phyloP scores from a whole-genome alignment of 768 basidiomycete genomes.

The Tricholoma flavovirens region DNA sequence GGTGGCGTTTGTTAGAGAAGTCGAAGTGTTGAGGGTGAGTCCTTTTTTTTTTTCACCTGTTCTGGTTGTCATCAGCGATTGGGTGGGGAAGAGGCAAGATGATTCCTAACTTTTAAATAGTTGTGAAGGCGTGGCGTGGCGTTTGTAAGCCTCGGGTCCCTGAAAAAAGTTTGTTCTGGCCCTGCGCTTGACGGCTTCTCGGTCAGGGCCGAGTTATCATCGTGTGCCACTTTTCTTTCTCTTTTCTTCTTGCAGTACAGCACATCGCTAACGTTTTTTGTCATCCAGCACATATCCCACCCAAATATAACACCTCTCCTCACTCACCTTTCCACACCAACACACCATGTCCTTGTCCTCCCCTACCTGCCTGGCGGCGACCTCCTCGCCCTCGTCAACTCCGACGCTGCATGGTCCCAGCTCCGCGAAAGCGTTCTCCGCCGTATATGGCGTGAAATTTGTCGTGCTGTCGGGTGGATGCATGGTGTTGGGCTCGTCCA shows the following conservation, averaged over 20 bases:
- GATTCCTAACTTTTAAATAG: neutral
- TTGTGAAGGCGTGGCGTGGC: neutral
- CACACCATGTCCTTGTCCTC: conserved; percentile 74
- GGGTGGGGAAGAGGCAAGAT: neutral
- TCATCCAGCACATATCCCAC: conserved; percentile 64
- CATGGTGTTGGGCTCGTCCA: conserved; percentile 83
- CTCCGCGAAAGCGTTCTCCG: conserved; percentile 44
- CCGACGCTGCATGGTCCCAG: conserved; percentile 38
- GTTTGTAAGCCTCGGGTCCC: neutral
- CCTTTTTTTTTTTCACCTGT: neutral
- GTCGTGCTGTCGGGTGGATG: conserved; percentile 80
- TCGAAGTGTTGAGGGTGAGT: conserved; percentile 74
- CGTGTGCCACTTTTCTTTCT: neutral
- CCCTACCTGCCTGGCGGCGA: conserved; percentile 78
- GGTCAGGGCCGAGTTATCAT: neutral
- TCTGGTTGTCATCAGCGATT: too few species aligned
- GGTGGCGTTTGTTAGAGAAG: conserved; percentile 76
- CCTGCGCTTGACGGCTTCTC: neutral
- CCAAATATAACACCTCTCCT: conserved; percentile 73
- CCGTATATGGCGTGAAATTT: conserved; percentile 73
- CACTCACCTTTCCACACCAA: conserved; percentile 61
- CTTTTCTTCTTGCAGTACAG: neutral
- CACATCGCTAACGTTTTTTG: too few species aligned
- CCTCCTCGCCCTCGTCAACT: conserved; percentile 69
- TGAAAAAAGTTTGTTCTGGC: neutral